Conservation (phyloP, 371 early-diverging fungal species). For the Dentiscutata heterogama region DNA sequence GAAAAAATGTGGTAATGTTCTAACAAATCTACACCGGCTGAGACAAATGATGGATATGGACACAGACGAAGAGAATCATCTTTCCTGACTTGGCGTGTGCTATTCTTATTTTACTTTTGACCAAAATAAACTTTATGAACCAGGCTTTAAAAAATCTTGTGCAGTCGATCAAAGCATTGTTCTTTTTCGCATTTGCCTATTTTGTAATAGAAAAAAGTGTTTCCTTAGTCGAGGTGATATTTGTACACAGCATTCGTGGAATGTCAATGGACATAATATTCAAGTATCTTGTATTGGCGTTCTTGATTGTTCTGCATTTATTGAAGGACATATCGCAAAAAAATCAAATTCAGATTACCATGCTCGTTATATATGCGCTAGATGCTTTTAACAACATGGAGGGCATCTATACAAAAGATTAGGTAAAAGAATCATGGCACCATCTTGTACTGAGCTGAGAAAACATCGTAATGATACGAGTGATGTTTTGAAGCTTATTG, state of each 20-base stretch:
- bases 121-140: neutral
- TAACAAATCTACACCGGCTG: too few relatives aligned
- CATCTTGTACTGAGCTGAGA: too few relatives aligned
- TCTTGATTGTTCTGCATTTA: neutral
- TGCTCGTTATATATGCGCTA: neutral
- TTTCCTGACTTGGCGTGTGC: neutral
- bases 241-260: neutral
- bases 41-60: neutral
- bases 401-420: neutral
- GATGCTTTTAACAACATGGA: neutral
- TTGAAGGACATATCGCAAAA: too few relatives aligned
- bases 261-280: neutral
- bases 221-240: neutral
- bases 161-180: neutral
- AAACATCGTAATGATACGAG: constrained; percentile 11
- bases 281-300: constrained; percentile 18
- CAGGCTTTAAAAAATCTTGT: neutral
- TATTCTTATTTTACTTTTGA: constrained; percentile 7
- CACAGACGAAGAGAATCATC: neutral
- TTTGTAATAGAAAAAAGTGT: neutral
- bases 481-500: neutral
- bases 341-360: neutral
- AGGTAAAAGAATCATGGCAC: too few relatives aligned
- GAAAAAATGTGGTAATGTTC: too few relatives aligned
- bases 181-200: neutral